Conservation (phyloP, 1,139 yeast genomes). For the Zygosaccharomyces pseudobailii region DNA sequence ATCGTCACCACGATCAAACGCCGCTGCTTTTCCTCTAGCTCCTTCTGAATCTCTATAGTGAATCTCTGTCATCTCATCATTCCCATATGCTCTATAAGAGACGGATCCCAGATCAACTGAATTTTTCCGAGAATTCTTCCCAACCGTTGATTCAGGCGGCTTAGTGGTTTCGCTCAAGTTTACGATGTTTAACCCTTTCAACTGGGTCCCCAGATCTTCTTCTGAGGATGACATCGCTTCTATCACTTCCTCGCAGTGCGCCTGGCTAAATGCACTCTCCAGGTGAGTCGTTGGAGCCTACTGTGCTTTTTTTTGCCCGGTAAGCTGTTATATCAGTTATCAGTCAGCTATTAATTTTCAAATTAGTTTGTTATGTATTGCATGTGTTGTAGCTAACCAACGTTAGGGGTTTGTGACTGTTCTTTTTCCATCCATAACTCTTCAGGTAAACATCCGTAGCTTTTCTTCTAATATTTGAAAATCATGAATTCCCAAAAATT, state of each 20-base stretch:
- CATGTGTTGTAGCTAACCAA: neutral
- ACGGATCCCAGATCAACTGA: conserved; percentile 1
- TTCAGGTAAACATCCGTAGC: conserved; percentile 3
- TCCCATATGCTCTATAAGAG: neutral
- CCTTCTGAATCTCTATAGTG: neutral
- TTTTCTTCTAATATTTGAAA: no score
- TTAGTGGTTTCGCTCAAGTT: neutral
- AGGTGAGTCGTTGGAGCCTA: neutral
- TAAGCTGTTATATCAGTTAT: neutral
- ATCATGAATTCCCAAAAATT: no score
- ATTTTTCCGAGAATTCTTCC: neutral
- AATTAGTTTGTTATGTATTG: neutral
- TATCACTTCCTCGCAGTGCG: neutral
- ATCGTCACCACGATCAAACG: neutral
- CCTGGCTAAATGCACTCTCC: neutral
- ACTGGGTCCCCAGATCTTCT: conserved; percentile 25
- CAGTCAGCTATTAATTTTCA: neutral
- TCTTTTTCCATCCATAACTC: neutral
- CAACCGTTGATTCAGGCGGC: neutral
- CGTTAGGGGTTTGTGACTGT: neutral
- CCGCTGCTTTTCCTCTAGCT: neutral
- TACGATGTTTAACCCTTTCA: conserved; percentile 20
- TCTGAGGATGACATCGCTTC: conserved; percentile 17
- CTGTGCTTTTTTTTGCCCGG: neutral
- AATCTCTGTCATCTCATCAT: conserved; percentile 1